Conservation (phyloP, 1,139 yeast genomes). For the Pneumocystis murina region DNA sequence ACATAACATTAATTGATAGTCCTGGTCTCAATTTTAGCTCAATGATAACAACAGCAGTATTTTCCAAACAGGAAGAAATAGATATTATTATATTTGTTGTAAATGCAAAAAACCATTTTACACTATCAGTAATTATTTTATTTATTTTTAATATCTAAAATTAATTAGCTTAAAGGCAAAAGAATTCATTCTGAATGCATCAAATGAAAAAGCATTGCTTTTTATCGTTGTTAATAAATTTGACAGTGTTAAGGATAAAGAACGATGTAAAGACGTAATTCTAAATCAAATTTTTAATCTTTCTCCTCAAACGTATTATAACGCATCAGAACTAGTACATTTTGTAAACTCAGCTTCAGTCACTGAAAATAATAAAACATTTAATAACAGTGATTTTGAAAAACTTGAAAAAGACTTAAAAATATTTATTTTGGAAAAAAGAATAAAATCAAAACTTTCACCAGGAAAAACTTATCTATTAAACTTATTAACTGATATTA, state of each 20-base stretch:
- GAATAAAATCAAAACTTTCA: slow-evolving; percentile 73
- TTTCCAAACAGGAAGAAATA: slow-evolving; percentile 92
- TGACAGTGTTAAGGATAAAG: slow-evolving; percentile 68
- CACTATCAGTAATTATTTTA: slow-evolving; percentile 45
- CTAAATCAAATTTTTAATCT: slow-evolving; percentile 74
- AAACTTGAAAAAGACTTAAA: slow-evolving; percentile 71
- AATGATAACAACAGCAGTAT: slow-evolving; percentile 85
- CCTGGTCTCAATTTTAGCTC: slow-evolving; percentile 94
- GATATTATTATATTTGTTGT: slow-evolving; percentile 94
- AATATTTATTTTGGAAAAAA: slow-evolving; percentile 72
- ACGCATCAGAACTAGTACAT: slow-evolving; percentile 81
- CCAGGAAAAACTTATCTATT: slow-evolving; percentile 80
- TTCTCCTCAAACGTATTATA: slow-evolving; percentile 84
- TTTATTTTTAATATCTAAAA: not conserved
- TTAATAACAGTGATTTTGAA: slow-evolving; percentile 37
- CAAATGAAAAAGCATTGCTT: slow-evolving; percentile 78
- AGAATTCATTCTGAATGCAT: slow-evolving; percentile 82
- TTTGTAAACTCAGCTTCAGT: slow-evolving; percentile 50
- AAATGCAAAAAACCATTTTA: slow-evolving; percentile 89
- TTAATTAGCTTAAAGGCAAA: slow-evolving; percentile 31
- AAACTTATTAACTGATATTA: slow-evolving; percentile 55
- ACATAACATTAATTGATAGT: slow-evolving; percentile 84
- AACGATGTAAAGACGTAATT: slow-evolving; percentile 59
- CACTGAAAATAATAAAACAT: slow-evolving; percentile 13
- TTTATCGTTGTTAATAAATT: slow-evolving; percentile 89